Conservation (phyloP, 805 yeast genomes). For the Sugiyamaella chiloensis region DNA sequence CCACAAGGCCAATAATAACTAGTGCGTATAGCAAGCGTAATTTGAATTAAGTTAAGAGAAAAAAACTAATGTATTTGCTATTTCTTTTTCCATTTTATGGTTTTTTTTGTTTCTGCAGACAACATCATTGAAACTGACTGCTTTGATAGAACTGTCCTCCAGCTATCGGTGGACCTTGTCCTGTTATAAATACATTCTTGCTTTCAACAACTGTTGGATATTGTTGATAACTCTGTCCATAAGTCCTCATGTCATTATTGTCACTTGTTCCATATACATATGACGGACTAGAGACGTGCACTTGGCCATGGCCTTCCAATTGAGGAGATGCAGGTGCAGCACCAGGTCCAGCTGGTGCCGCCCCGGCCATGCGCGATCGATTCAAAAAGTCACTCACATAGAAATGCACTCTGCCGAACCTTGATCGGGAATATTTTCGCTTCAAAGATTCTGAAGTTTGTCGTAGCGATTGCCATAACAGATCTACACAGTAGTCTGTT, state of each 20-base stretch:
- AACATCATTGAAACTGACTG: not conserved
- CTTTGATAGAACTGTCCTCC: not conserved
- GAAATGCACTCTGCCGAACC: slow-evolving; percentile 11
- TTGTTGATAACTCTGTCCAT: too few species aligned
- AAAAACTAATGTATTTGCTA: too few species aligned
- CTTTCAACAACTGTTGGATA: too few species aligned
- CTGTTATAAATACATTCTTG: not conserved
- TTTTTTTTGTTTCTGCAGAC: too few species aligned
- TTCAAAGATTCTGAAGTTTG: slow-evolving; percentile 18
- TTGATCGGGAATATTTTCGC: slow-evolving; percentile 19
- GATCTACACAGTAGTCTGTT: slow-evolving; percentile 20
- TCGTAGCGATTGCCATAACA: slow-evolving; percentile 16
- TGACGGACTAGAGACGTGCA: not conserved
- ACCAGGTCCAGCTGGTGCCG: not conserved
- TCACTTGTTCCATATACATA: not conserved
- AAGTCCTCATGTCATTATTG: not conserved
- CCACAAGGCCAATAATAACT: too few species aligned
- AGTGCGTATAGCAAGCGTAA: too few species aligned
- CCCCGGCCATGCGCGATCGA: not conserved
- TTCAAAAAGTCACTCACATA: slow-evolving; percentile 3
- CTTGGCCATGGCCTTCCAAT: not conserved
- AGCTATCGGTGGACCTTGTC: not conserved
- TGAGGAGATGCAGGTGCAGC: not conserved
- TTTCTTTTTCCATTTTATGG: too few species aligned
- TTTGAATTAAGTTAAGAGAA: too few species aligned